A percentile compares a stretch with the other conserved stretches of the same genome.
Conservation (phyloP, 805 yeast genomes). For the Sugiyamaella valdiviana region DNA sequence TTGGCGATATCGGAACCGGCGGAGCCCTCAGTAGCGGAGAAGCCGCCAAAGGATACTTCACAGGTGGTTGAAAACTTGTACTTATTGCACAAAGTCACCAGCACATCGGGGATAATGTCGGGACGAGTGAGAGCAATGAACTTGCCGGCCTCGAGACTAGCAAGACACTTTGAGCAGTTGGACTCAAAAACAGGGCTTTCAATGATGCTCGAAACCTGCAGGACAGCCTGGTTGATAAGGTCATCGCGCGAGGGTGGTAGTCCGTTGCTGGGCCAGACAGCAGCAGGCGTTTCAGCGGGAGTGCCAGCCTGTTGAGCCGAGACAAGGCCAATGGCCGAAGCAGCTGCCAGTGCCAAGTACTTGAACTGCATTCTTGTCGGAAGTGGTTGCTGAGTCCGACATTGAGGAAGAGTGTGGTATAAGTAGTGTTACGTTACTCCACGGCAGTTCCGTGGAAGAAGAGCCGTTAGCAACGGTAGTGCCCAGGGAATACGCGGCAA, state of each 20-base stretch:
- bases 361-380: neutral
- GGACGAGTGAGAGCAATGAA: conserved; percentile 8
- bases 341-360: neutral
- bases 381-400: neutral
- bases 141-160: conserved; percentile 9
- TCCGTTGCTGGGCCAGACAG: conserved; percentile 4
- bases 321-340: neutral
- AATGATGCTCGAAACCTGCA: conserved; percentile 1
- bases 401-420: neutral
- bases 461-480: neutral
- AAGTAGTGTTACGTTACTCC: neutral
- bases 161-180: conserved; percentile 10
- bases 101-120: conserved; percentile 5
- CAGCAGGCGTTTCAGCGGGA: neutral
- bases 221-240: conserved; percentile 1
- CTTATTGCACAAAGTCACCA: conserved; percentile 1
- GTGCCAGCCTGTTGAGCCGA: neutral
- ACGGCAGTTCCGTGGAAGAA: neutral
- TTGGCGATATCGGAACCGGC: conserved; percentile 46
- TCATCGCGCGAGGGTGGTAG: conserved; percentile 1
- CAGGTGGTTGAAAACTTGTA: neutral
- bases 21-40: neutral
- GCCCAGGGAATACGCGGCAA: too few relatives aligned
- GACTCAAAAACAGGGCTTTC: conserved; percentile 1
- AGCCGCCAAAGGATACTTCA: neutral